Base-by-base conservation (phyloP, 2,329 filamentous ascomycete genomes). In the Trichothecium sympodiale region DNA sequence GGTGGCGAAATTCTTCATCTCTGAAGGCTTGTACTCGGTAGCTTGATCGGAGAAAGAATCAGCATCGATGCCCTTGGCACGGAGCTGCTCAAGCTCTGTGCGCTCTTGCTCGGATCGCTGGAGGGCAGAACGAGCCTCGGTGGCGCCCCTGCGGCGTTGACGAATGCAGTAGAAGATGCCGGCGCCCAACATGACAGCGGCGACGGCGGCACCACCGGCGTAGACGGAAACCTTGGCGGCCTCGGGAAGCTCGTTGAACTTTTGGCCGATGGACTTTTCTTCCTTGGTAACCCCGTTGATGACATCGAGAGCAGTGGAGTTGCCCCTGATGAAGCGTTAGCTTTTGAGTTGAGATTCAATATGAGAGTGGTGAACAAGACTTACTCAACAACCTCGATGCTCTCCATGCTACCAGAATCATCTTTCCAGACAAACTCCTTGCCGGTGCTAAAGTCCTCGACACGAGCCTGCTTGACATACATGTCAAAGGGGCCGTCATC, bases 391-490 rank as follows among this genome's bases (percentile, higher is more conserved):
- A 69, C 54, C 45, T 79, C 64, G 53, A 83, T 82, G 59, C 77
- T 81, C 47, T 78, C 47, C 63, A 65, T 82, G 36, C 58, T 62
- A 35, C 82, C 82, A 1, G 67, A 63, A 28, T 61, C 60, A 49
- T 83, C 80, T 17, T 65, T 64, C 47, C 74, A 87, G 31, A 67
- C 57, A 52, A 87, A 88, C 46, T 74, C 71, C 46, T 74, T 74
- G 38, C 76, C 74, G 34, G 65, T 71, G 49, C 71, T 73, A 58
- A 71, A 74, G 45, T 79, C 74, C 36, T 75, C 60, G 3, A 75
- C 54, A 14, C 51, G 52, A 10, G 63, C 63, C 20, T 67, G 74
- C 64, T 83, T 73, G 44, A 89, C 70, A 41, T 73, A 76, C 83
- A 88, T 88, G 47, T 68, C 77, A 61, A 74, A 89, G 1, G 83